Conservation (phyloP, 148 eudicot species). For the Limonium bicolor region DNA sequence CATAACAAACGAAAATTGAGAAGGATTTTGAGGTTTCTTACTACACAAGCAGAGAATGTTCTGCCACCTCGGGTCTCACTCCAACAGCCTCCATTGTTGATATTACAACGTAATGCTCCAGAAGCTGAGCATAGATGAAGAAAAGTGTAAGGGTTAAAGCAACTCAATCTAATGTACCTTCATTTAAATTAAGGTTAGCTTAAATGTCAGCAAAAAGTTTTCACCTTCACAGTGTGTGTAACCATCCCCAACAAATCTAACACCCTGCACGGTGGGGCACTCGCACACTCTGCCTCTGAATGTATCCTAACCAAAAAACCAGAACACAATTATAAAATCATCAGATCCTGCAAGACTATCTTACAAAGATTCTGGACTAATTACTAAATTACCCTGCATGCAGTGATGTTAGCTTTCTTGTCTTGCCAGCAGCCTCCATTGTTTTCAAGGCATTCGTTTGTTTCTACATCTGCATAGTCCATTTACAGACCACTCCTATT, state of each 20-base stretch:
- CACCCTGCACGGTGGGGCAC: constrained; percentile 74
- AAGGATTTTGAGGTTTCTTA: constrained; percentile 14
- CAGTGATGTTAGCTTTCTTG: constrained; percentile 57
- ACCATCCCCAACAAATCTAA: constrained; percentile 73
- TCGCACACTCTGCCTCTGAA: constrained; percentile 87
- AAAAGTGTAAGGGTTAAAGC: background rate
- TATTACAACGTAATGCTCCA: constrained; percentile 54
- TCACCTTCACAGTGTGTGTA: constrained; percentile 78
- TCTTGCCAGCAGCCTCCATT: constrained; percentile 98
- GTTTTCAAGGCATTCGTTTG: constrained; percentile 75
- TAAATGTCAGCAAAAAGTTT: background rate
- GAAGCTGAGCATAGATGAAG: constrained; percentile 33
- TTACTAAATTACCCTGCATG: constrained; percentile 56
- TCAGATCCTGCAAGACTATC: background rate
- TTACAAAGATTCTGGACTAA: background rate
- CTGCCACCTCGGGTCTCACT: constrained; percentile 49
- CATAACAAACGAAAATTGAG: background rate
- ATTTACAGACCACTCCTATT: too few species aligned
- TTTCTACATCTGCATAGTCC: constrained; percentile 65
- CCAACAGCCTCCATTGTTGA: constrained; percentile 96
- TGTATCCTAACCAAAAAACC: constrained; percentile 43
- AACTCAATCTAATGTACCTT: background rate
- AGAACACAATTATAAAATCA: background rate
- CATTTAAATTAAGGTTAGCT: background rate
- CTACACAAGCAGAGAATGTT: constrained; percentile 78